phyloP scores from a whole-genome alignment of 495 filamentous ascomycete species.

The Jackrogersella multiformis region DNA sequence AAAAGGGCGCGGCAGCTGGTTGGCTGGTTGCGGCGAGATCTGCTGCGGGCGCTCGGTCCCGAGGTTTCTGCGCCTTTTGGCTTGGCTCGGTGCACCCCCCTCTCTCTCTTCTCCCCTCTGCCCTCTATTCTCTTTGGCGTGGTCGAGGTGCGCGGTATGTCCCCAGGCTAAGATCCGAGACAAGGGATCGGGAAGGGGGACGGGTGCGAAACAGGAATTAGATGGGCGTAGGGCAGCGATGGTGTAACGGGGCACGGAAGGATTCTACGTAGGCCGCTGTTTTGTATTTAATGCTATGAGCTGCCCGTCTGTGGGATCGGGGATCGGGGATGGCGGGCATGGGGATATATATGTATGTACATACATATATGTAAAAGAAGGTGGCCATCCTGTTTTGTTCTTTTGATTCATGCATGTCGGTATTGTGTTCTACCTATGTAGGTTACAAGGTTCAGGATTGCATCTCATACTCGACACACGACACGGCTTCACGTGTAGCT shows the following conservation, averaged over 20 bases:
- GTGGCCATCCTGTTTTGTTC: not conserved
- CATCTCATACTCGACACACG: not conserved
- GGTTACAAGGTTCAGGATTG: not conserved
- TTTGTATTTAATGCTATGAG: not conserved
- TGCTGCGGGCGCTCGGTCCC: slow-evolving; percentile 6
- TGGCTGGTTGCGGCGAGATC: not conserved
- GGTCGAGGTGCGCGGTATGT: not conserved
- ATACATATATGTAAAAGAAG: slow-evolving; percentile 15
- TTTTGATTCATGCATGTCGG: not conserved
- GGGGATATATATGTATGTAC: too few species aligned
- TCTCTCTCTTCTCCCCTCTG: too few species aligned
- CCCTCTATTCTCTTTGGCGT: too few species aligned
- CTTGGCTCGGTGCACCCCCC: not conserved
- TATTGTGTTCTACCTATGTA: not conserved
- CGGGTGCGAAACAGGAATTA: not conserved
- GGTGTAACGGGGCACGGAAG: not conserved
- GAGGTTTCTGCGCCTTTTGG: too few species aligned
- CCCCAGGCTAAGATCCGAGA: slow-evolving; percentile 21
- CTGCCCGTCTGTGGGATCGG: slow-evolving; percentile 1
- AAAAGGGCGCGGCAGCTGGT: not conserved
- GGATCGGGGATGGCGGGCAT: too few species aligned
- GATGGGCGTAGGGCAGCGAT: not conserved
- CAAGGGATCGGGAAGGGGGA: not conserved
- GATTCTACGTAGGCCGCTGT: too few species aligned
- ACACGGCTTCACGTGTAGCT: not conserved